A percentile compares a stretch with the other conserved stretches of the same genome.
These are phyloP conservation scores for Lactifluus pinguis DNA, from an alignment of 768 basidiomycete genomes.

Conservation along the genomic window DNA sequence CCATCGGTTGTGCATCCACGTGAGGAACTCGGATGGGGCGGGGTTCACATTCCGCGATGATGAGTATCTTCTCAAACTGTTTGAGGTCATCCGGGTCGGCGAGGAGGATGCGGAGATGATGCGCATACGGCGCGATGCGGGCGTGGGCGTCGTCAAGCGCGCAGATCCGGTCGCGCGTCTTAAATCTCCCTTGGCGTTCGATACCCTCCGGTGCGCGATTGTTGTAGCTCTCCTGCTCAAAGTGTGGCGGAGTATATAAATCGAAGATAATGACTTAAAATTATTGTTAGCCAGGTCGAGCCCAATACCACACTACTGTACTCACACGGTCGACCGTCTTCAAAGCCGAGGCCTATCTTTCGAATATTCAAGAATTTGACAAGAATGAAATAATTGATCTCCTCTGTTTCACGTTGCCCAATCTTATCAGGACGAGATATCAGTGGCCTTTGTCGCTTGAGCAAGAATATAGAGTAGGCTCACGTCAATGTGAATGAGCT, in stretches of 20 bases:
- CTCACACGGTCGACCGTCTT: conserved; percentile 9
- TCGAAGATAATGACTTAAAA: conserved; percentile 13
- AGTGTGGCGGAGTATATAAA: conserved; percentile 40
- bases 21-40: conserved; percentile 21
- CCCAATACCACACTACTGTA: neutral
- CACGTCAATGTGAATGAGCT: conserved; percentile 54
- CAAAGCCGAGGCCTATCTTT: conserved; percentile 15
- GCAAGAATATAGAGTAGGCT: conserved; percentile 12
- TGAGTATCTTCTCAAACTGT: conserved; percentile 47
- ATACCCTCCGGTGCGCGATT: conserved; percentile 34
- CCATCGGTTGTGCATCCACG: conserved; percentile 41
- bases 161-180: conserved; percentile 50
- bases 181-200: conserved; percentile 29
- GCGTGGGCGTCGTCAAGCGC: conserved; percentile 50
- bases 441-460: neutral
- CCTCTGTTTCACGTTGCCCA: conserved; percentile 12
- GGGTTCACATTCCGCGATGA: conserved; percentile 34
- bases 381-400: neutral
- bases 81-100: conserved; percentile 41
- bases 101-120: conserved; percentile 58
- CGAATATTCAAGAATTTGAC: conserved; percentile 13
- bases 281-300: neutral
- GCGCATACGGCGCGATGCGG: conserved; percentile 57
- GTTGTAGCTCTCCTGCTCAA: conserved; percentile 55
- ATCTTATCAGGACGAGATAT: neutral